These are phyloP conservation scores for Alnus rubra DNA, from an alignment of 306 rosid species.

Conservation along the genomic window DNA sequence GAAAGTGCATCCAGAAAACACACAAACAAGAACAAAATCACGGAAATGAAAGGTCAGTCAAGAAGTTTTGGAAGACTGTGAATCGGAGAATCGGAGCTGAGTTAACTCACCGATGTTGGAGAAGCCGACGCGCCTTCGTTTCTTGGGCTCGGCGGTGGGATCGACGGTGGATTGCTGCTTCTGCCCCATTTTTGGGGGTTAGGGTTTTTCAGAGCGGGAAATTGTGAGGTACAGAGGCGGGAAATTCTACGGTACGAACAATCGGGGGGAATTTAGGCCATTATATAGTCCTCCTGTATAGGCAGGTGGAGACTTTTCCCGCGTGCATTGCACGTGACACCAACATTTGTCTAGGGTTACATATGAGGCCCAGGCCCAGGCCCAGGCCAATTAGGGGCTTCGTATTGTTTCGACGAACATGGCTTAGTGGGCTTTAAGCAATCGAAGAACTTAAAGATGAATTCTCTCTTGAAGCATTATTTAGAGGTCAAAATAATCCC, in stretches of 20 bases:
- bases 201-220: constrained; percentile 73
- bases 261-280: constrained; percentile 16
- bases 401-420: too few relatives aligned
- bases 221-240: constrained; percentile 55
- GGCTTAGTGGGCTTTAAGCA: neutral
- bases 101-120: constrained; percentile 38
- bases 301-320: neutral
- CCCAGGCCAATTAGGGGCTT: neutral
- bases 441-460: too few relatives aligned
- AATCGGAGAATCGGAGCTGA: neutral
- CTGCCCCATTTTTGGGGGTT: constrained; percentile 65
- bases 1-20: neutral
- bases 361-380: neutral
- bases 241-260: constrained; percentile 32
- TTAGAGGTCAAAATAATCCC: too few relatives aligned
- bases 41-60: neutral
- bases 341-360: neutral
- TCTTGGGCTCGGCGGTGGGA: constrained; percentile 46
- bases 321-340: constrained; percentile 2
- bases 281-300: neutral
- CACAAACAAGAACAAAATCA: neutral
- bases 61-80: neutral
- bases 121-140: constrained; percentile 80
- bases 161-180: constrained; percentile 50
- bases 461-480: too few relatives aligned